Evolutionary conservation across 768 basidiomycete genomes (phyloP).

Genomic region (Mycena leptocephala): DNA sequence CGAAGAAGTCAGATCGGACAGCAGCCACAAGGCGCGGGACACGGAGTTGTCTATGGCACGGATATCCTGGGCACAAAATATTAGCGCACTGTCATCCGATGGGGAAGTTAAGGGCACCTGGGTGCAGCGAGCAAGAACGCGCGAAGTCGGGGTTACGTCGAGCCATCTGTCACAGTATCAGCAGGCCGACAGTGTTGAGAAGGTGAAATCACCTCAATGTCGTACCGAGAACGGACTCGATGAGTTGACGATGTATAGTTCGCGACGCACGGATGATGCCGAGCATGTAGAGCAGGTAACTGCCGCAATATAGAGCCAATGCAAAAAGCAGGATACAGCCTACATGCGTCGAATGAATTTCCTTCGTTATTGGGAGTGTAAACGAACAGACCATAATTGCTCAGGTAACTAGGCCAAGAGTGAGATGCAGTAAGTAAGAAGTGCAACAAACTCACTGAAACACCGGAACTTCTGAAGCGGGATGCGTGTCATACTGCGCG

Average conservation of each 20-base stretch:
- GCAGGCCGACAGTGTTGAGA: not conserved
- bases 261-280: conserved; percentile 71
- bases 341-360: conserved; percentile 6
- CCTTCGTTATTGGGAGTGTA: not conserved
- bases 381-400: not conserved
- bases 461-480: conserved; percentile 51
- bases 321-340: conserved; percentile 52
- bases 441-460: conserved; percentile 49
- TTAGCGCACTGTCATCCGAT: not conserved
- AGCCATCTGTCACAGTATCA: conserved; percentile 59
- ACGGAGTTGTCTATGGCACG: conserved; percentile 21
- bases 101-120: not conserved
- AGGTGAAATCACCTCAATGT: conserved; percentile 67
- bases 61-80: not conserved
- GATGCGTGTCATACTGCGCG: conserved; percentile 52
- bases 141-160: conserved; percentile 62
- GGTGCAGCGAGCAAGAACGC: conserved; percentile 78
- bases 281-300: conserved; percentile 58
- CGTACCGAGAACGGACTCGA: conserved; percentile 70
- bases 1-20: conserved; percentile 3
- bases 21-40: conserved; percentile 9
- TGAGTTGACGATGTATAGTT: conserved; percentile 65
- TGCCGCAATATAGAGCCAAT: conserved; percentile 51
- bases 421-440: not conserved
- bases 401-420: not conserved